Evolutionary conservation across 139 green algal species (phyloP), one percentile per base, ranked within the genome.

Genomic region (Chlorella sp.): DNA sequence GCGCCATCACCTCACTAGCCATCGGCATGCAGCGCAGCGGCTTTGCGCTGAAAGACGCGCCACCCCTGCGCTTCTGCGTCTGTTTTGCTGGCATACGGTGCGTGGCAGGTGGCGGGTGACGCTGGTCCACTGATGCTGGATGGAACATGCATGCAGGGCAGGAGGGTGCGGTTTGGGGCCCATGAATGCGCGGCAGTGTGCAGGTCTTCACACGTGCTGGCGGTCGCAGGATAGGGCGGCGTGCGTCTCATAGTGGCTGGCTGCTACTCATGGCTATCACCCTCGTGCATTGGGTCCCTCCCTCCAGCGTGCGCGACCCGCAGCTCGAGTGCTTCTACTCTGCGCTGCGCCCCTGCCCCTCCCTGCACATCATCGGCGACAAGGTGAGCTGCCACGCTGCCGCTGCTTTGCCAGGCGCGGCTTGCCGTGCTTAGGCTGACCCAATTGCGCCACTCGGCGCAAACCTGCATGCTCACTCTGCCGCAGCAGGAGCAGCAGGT

Each of bases 341-440:
- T 3, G 68, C 65, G 22, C 80, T 92, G 64, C 32, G 76, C 24
- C 46, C 41, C 7, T 65, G 80, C 20, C 91, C 91, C 28, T 91
- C 89, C 0, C 56, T 94, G 8, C 92, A 94, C 74, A 83, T 94
- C 67, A 89, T 92, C 64, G 92, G 92, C 11, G 89, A 93, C 60
- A 84, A 60, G 51, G 51, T 16, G 14, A 60, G 51, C 51, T 24
- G 9, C n/a, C n/a, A n/a, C n/a, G n/a, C n/a, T n/a, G n/a, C n/a
- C n/a, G n/a, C n/a, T n/a, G n/a, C n/a, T n/a, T n/a, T n/a, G n/a
- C n/a, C n/a, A n/a, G n/a, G n/a, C n/a, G n/a, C n/a, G n/a, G n/a
- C n/a, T n/a, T n/a, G n/a, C n/a, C n/a, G n/a, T n/a, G n/a, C n/a
- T n/a, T n/a, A n/a, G n/a, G n/a, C n/a, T n/a, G n/a, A n/a, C n/a